Percentiles rank a stretch among this genome's conserved stretches.
Evolutionary conservation across 192 early-diverging fungal genomes (phyloP).

Genomic region (Coemansia sp.): DNA sequence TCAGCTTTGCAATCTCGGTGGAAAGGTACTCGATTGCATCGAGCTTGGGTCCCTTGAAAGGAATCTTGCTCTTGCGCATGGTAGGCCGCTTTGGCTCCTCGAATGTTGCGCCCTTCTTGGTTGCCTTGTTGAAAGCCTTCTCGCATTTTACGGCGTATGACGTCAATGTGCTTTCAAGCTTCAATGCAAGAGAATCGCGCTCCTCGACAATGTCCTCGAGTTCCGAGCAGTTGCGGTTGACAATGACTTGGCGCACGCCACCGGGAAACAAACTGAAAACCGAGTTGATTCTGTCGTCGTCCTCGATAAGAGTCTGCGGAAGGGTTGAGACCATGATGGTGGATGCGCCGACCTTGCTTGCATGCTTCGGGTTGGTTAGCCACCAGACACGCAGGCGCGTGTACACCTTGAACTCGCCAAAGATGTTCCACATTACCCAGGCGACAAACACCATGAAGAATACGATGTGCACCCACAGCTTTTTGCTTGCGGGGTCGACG

Average conservation of each 20-base stretch:
- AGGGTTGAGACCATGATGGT: conserved; percentile 77
- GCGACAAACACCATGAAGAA: conserved; percentile 54
- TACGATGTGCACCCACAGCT: conserved; percentile 75
- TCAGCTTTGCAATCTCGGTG: conserved; percentile 40
- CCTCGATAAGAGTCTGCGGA: conserved; percentile 60
- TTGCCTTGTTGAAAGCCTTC: conserved; percentile 44
- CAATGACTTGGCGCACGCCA: conserved; percentile 69
- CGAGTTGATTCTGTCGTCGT: conserved; percentile 49
- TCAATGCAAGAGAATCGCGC: conserved; percentile 55
- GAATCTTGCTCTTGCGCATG: conserved; percentile 53
- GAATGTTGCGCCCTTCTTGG: conserved; percentile 27
- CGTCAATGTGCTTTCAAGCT: conserved; percentile 60
- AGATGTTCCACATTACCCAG: conserved; percentile 60
- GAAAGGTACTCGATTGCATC: conserved; percentile 58
- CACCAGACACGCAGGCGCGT: conserved; percentile 69
- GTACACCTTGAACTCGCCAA: conserved; percentile 63
- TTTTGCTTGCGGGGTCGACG: conserved; percentile 47
- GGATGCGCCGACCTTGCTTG: conserved; percentile 57
- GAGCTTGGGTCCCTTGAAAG: conserved; percentile 63
- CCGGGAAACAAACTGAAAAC: conserved; percentile 70
- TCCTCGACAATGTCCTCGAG: conserved; percentile 59
- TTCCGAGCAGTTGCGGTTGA: conserved; percentile 64
- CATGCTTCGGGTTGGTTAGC: conserved; percentile 58
- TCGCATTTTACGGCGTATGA: conserved; percentile 55
- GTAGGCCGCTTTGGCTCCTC: conserved; percentile 56